These are phyloP conservation scores for Diaporthe sp. DNA, from an alignment of 2,329 filamentous ascomycete species.

Conservation along the genomic window DNA sequence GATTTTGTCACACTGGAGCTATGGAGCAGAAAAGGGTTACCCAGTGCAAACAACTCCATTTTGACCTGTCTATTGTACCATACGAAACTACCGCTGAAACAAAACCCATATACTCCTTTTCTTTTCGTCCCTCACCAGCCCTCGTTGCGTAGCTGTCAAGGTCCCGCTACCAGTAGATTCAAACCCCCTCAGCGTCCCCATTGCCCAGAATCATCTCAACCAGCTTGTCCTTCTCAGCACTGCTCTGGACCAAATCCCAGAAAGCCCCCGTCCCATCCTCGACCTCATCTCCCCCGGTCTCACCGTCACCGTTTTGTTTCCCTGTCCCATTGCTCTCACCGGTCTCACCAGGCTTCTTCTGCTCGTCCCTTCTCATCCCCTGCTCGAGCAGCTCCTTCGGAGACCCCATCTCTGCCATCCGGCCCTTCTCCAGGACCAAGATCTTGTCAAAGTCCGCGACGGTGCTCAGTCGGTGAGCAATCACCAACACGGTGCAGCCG, in stretches of 20 bases:
- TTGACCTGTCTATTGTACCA: slow-evolving; percentile 3
- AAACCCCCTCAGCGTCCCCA: slow-evolving; percentile 28
- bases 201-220: slow-evolving; percentile 48
- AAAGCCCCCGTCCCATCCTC: slow-evolving; percentile 47
- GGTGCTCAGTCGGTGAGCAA: slow-evolving; percentile 58
- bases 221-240: slow-evolving; percentile 48
- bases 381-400: slow-evolving; percentile 56
- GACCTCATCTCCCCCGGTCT: slow-evolving; percentile 31
- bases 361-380: slow-evolving; percentile 49
- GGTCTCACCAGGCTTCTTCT: slow-evolving; percentile 11
- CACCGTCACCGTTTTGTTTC: slow-evolving; percentile 32
- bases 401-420: slow-evolving; percentile 59
- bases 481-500: slow-evolving; percentile 67
- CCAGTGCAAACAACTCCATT: neutral
- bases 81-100: neutral
- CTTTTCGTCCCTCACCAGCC: neutral
- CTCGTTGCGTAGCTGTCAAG: neutral
- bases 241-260: slow-evolving; percentile 50
- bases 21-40: neutral
- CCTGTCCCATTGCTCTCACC: slow-evolving; percentile 21
- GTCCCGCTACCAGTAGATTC: too few relatives aligned
- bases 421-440: slow-evolving; percentile 63
- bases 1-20: neutral
- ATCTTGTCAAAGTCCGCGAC: slow-evolving; percentile 66
- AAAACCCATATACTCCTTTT: neutral